These are phyloP conservation scores for Neonectria punicea DNA, from an alignment of 2,329 filamentous ascomycete genomes.

Conservation along the genomic window DNA sequence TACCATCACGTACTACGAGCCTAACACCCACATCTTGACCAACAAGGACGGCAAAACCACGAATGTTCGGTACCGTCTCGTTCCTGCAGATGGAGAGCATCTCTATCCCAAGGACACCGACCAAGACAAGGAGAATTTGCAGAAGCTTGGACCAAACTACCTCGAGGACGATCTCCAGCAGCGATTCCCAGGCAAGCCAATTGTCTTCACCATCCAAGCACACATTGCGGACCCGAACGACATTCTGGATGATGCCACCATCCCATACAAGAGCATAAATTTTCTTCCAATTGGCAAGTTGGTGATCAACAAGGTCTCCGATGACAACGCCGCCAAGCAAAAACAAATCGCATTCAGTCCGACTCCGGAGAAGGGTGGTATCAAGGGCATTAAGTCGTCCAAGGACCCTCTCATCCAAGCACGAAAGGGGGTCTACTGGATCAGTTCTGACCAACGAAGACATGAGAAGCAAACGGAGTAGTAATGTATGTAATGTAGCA, in stretches of 20 bases:
- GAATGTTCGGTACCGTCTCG: conserved; percentile 25
- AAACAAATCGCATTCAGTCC: conserved; percentile 21
- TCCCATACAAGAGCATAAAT: neutral
- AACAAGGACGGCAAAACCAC: conserved; percentile 20
- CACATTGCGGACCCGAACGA: conserved; percentile 22
- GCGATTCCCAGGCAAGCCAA: conserved; percentile 24
- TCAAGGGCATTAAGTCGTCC: conserved; percentile 19
- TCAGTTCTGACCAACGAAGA: conserved; percentile 20
- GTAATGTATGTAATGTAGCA: neutral
- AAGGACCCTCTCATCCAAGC: conserved; percentile 18
- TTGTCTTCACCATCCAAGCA: conserved; percentile 25
- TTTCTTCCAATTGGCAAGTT: conserved; percentile 14
- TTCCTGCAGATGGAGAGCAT: conserved; percentile 15
- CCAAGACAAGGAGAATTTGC: conserved; percentile 2
- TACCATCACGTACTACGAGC: conserved; percentile 28
- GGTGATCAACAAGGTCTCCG: conserved; percentile 27
- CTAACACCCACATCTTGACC: conserved; percentile 26
- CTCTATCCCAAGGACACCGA: conserved; percentile 6
- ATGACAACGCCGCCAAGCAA: conserved; percentile 10
- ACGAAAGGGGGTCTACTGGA: conserved; percentile 24
- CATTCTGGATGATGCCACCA: conserved; percentile 16
- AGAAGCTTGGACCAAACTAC: conserved; percentile 13
- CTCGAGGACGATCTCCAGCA: conserved; percentile 20
- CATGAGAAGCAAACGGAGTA: conserved; percentile 21
- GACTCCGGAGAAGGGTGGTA: conserved; percentile 17